Base-by-base conservation (phyloP, 2,329 filamentous ascomycete species). In the Amauroascus niger region DNA sequence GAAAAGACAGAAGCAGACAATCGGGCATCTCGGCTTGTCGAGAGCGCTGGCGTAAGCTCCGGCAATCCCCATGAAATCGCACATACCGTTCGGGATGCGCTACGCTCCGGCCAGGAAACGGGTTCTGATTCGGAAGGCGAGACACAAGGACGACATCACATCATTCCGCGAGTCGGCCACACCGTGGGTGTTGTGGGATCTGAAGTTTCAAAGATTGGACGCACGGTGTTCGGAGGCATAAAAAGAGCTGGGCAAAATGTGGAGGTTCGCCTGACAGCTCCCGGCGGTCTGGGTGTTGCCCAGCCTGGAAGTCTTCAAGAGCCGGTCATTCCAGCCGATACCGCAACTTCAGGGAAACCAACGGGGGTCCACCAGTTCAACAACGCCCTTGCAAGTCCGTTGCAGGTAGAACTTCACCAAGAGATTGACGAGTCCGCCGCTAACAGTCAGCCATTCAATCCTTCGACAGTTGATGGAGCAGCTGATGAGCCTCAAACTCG, bases 41-140 rank as follows among this genome's bases (percentile, higher is more conserved):
- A 75, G 57, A 71, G 74, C 8, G 67, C 73, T 32, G 79, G 79
- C 53, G 64, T 77, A 37, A 79, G 75, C 60, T 76, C 78, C 28
- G 79, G 79, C 57, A 72, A 82, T 57, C 79, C 79, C 33, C 77
- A 81, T 61, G 72, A 82, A 61, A 61, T 73, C 30, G 72, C 75
- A 45, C 75, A 77, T 54, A 76, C 76, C 7, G 58, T 79, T 9
- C 51, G 47, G 46, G 58, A 61, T 13, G 32, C 53, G 6, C 32
- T 60, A n/a, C 47, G 50, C 8, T 46, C 26, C 8, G 48, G 24
- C n/a, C 22, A 47, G 6, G 45, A 59, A 40, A 1, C 14, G 16
- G 44, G 13, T 9, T 22, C 24, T 8, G 53, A 11, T 58, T 55
- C 7, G 57, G 61, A 44, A 55, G 56, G 16, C 58, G 61, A 49